Conservation (phyloP, 164 flowering plant species). For the Umbilicus rupestris region DNA sequence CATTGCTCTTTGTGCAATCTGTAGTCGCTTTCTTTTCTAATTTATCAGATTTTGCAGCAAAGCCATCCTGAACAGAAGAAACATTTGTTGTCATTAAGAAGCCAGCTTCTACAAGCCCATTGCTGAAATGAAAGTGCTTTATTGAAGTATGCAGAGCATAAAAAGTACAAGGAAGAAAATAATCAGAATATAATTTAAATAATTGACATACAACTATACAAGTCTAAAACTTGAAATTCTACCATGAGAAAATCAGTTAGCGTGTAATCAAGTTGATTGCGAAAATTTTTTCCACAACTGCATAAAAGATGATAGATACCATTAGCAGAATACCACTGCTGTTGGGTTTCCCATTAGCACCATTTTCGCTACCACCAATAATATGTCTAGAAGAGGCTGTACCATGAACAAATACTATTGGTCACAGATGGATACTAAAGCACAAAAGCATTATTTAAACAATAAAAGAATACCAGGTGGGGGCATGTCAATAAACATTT, state of each 20-base stretch:
- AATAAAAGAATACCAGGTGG: constrained; percentile 19
- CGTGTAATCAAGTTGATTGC: background rate
- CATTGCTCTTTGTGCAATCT: constrained; percentile 18
- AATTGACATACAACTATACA: background rate
- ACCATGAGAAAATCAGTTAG: background rate
- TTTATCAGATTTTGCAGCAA: constrained; percentile 1
- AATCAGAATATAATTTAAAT: background rate
- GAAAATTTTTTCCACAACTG: background rate
- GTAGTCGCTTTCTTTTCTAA: constrained; percentile 22
- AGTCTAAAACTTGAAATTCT: background rate
- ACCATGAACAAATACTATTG: constrained; percentile 21
- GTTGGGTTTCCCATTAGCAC: constrained; percentile 16
- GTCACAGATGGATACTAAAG: background rate
- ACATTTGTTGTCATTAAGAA: background rate
- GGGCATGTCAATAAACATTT: constrained; percentile 15
- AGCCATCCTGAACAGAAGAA: constrained; percentile 21
- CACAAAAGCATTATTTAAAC: background rate
- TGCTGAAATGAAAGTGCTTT: background rate
- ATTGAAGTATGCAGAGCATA: background rate
- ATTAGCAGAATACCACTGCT: constrained; percentile 18
- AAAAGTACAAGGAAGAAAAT: background rate
- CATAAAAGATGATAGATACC: constrained; percentile 22
- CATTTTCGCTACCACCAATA: constrained; percentile 17
- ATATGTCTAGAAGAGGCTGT: constrained; percentile 17
- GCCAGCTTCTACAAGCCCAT: background rate